A percentile compares a stretch with the other conserved stretches of the same genome.
phyloP scores from a whole-genome alignment of 345 rosid species.

The Gossypium mustelinum region DNA sequence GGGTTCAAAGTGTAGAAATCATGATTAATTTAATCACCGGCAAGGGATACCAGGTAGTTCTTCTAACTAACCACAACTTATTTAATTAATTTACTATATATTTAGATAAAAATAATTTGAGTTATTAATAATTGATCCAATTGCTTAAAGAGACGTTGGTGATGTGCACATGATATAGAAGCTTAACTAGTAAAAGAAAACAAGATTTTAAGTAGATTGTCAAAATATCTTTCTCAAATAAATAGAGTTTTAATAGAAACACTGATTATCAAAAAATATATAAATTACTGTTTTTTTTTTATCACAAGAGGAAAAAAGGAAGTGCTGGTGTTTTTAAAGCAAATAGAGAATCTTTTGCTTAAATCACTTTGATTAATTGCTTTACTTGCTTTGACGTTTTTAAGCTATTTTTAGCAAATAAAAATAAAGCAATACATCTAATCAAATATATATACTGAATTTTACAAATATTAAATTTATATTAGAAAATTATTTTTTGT shows the following conservation, averaged over 20 bases:
- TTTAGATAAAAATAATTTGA: background rate
- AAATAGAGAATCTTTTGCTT: background rate
- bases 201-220: background rate
- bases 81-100: background rate
- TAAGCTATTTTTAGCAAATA: no score
- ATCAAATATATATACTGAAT: no score
- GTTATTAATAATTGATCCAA: background rate
- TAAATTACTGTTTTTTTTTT: background rate
- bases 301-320: background rate
- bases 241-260: background rate
- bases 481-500: no score
- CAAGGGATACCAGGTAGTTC: background rate
- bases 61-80: background rate
- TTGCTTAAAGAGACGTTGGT: background rate
- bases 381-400: background rate
- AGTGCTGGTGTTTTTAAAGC: background rate
- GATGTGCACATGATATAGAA: background rate
- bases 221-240: background rate
- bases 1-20: background rate
- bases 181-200: background rate
- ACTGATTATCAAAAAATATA: no score
- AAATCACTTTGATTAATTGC: background rate
- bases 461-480: no score
- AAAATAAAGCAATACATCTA: no score
- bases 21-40: conserved; percentile 17